Base-by-base conservation (phyloP, 441 rosid genomes). In the Eruca vesicaria region DNA sequence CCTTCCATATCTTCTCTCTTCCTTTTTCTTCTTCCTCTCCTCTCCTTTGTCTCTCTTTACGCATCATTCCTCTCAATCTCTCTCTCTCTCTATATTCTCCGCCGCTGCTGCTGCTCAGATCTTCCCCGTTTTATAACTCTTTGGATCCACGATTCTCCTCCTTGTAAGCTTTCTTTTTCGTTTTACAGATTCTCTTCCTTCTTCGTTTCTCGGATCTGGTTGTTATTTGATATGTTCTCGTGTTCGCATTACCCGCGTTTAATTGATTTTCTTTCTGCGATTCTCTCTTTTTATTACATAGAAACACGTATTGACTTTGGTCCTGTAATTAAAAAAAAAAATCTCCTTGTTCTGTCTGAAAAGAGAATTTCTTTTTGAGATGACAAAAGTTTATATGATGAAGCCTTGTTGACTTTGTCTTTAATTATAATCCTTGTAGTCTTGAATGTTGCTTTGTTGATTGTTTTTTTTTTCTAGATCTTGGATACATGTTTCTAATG, bases 111-210 rank as follows among this genome's bases (percentile, higher is more conserved):
- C 56, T 50, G 56, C 56, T 50, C 56, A 50, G 56, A 50, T 50
- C 56, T 50, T 50, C 56, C 56, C 56, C 56, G 56, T 50, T 50
- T 23, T 28, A 48, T 28, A 48, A 64, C 79, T 81, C 78, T 45
- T 79, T 82, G 78, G 91, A 86, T 89, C 93, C 83, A 75, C 26
- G 86, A 74, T 75, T 81, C 81, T 75, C 75, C 59, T 75, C 83
- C 82, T 69, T 66, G 98, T 94, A 87, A 89, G 98, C 38, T 29
- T 79, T 84, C 65, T 29, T 76, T 65, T 33, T 21, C 33, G 7
- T 56, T 0, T 43, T 10, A 57, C 6, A 16, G 19, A 14, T 50
- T 53, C 26, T 21, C 31, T 28, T 15, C 33, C 14, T 29, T 57
- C 53, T 9, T 14, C 33, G 41, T 33, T 29, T 32, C 43, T 16